Percentiles rank a stretch among this genome's conserved stretches.
These are phyloP conservation scores for Isoetes engelmannii DNA, from an alignment of 83 land plant genomes.

Conservation along the genomic window DNA sequence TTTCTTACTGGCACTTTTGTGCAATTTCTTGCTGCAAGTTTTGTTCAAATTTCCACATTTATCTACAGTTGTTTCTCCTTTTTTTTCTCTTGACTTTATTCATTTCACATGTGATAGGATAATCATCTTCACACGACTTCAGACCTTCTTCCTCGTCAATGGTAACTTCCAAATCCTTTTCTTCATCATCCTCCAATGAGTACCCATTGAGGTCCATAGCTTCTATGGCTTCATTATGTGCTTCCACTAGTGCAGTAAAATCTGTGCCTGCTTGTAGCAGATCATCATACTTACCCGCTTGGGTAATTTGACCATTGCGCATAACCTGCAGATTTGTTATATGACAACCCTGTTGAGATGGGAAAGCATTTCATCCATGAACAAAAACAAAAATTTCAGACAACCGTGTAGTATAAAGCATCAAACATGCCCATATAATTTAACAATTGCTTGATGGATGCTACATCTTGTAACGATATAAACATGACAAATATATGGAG, in stretches of 20 bases:
- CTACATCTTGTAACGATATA: too few relatives aligned
- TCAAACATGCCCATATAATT: too few relatives aligned
- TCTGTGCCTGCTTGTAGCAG: slow-evolving; percentile 86
- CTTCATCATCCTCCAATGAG: slow-evolving; percentile 39
- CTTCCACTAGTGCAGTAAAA: slow-evolving; percentile 60
- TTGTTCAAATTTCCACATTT: slow-evolving; percentile 16
- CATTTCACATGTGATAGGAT: background rate
- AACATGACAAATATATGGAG: too few relatives aligned
- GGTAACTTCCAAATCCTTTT: slow-evolving; percentile 16
- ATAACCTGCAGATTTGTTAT: slow-evolving; percentile 59
- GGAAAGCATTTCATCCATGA: too few relatives aligned
- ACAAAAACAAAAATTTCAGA: too few relatives aligned
- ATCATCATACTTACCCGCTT: slow-evolving; percentile 88
- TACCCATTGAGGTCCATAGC: slow-evolving; percentile 59
- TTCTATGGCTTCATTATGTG: slow-evolving; percentile 90
- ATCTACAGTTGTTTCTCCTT: slow-evolving; percentile 37
- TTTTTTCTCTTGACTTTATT: slow-evolving; percentile 15
- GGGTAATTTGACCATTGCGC: slow-evolving; percentile 68
- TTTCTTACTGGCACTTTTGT: slow-evolving; percentile 21
- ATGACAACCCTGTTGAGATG: too few relatives aligned
- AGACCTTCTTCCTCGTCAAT: slow-evolving; percentile 23
- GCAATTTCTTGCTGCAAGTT: slow-evolving; percentile 7
- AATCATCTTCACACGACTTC: slow-evolving; percentile 29
- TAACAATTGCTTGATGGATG: too few relatives aligned
- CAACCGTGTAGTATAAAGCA: too few relatives aligned